These are phyloP conservation scores for Aspergillus mulundensis DNA, from an alignment of 495 filamentous ascomycete species.

Conservation along the genomic window DNA sequence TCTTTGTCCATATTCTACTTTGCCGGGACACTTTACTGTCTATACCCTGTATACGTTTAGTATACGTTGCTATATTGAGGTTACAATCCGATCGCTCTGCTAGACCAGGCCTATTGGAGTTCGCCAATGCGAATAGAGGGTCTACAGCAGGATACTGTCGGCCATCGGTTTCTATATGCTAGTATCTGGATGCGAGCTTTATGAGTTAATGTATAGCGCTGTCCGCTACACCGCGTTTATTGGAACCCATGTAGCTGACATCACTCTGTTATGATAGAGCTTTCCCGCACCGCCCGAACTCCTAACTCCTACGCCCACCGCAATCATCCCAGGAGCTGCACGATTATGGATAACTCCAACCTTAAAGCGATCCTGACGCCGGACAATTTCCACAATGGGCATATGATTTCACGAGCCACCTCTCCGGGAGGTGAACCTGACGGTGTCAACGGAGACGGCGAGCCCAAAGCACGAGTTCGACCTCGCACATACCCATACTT, in stretches of 20 bases:
- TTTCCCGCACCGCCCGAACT: conserved; percentile 28
- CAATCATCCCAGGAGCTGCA: conserved; percentile 15
- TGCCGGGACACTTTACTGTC: background rate
- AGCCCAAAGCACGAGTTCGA: conserved; percentile 64
- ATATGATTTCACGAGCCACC: conserved; percentile 58
- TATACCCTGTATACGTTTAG: background rate
- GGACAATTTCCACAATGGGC: conserved; percentile 45
- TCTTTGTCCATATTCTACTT: background rate
- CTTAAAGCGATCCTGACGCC: conserved; percentile 41
- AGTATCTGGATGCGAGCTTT: conserved; percentile 18
- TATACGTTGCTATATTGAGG: conserved; percentile 5
- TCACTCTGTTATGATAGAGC: conserved; percentile 21
- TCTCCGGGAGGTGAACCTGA: conserved; percentile 62
- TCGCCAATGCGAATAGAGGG: conserved; percentile 30
- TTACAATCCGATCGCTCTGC: conserved; percentile 16
- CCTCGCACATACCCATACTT: conserved; percentile 92
- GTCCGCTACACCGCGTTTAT: background rate
- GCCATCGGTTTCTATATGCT: conserved; percentile 21
- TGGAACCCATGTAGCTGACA: conserved; percentile 16
- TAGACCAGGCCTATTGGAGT: conserved; percentile 16
- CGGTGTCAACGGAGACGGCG: conserved; percentile 48
- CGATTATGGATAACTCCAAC: conserved; percentile 39
- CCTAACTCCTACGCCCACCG: conserved; percentile 17
- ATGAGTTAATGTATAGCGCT: conserved; percentile 21
- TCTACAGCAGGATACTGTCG: conserved; percentile 28